phyloP scores from a whole-genome alignment of 202 grass and related monocot genomes.

The Brachypodium distachyon region DNA sequence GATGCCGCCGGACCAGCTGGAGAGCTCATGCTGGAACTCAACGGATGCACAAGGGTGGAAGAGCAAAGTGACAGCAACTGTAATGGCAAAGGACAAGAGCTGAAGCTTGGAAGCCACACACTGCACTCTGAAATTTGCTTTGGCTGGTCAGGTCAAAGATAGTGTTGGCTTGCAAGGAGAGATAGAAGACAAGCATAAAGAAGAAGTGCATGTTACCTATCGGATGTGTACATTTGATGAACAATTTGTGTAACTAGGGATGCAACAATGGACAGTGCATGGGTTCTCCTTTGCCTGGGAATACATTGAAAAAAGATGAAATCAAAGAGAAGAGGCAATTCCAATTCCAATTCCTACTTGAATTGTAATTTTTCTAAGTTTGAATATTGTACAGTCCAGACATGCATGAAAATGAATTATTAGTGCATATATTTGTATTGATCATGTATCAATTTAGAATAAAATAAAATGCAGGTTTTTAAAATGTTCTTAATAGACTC shows the following conservation, averaged over 20 bases:
- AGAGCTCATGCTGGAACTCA: conserved; percentile 27
- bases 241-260: neutral
- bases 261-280: neutral
- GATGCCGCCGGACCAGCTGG: conserved; percentile 50
- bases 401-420: too few species aligned
- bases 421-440: too few species aligned
- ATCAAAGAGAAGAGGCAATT: too few species aligned
- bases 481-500: too few species aligned
- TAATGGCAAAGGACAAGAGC: neutral
- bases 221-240: neutral
- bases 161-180: neutral
- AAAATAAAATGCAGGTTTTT: too few species aligned
- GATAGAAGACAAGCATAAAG: neutral
- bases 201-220: neutral
- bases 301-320: neutral
- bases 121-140: conserved; percentile 11
- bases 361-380: too few species aligned
- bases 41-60: conserved; percentile 19
- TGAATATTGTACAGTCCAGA: too few species aligned
- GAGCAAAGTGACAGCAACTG: conserved; percentile 11
- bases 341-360: too few species aligned
- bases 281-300: neutral
- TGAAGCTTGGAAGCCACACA: conserved; percentile 36
- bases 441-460: too few species aligned
- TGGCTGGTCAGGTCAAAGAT: neutral